Evolutionary conservation across 139 green algal genomes (phyloP).

Genomic region (Tetradesmus lagerheimii): DNA sequence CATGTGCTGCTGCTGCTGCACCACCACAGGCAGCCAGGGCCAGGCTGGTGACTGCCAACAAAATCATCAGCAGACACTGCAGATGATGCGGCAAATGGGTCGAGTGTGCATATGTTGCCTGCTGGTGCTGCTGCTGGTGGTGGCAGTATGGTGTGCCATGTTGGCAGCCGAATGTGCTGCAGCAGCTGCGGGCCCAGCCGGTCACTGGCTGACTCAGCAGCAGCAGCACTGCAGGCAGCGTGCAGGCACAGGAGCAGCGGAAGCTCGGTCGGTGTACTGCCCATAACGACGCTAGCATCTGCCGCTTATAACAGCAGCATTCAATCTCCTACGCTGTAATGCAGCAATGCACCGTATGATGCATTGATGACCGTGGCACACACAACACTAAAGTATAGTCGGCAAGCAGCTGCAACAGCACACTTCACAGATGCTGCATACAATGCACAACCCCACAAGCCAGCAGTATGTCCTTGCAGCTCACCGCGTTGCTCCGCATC

Average conservation of each 20-base stretch:
- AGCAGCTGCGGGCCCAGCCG: background rate
- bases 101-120: background rate
- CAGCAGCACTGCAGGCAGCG: background rate
- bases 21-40: background rate
- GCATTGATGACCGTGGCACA: too few species aligned
- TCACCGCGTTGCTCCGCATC: too few species aligned
- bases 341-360: too few species aligned
- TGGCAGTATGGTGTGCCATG: background rate
- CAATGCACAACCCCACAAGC: too few species aligned
- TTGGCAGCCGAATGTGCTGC: background rate
- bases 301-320: too few species aligned
- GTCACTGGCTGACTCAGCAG: background rate
- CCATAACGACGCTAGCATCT: too few species aligned
- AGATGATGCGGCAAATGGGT: background rate
- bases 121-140: background rate
- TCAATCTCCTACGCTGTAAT: too few species aligned
- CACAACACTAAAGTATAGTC: too few species aligned
- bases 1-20: background rate
- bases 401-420: too few species aligned
- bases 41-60: background rate
- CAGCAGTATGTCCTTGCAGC: too few species aligned
- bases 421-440: too few species aligned
- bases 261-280: too few species aligned
- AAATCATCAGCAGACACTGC: background rate
- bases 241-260: background rate